A percentile compares a stretch with the other conserved stretches of the same genome.
Conservation (phyloP, 139 green algal species). For the Medakamo hakoo region DNA sequence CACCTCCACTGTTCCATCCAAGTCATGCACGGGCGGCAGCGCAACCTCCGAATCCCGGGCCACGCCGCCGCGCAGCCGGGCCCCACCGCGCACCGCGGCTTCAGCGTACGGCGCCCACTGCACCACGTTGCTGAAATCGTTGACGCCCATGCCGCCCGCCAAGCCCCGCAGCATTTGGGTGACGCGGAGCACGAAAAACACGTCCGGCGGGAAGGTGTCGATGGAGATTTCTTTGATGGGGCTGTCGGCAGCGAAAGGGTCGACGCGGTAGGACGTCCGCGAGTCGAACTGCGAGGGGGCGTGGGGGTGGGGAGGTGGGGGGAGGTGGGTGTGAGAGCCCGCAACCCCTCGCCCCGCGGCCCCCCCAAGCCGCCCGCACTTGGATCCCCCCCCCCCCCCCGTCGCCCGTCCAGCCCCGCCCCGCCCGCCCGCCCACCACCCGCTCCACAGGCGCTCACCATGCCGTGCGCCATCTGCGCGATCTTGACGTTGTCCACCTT, state of each 20-base stretch:
- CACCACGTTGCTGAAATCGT: slow-evolving; percentile 46
- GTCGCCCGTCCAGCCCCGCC: slow-evolving; percentile 5
- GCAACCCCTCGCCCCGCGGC: not conserved
- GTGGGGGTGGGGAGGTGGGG: too few species aligned
- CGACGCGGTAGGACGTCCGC: too few species aligned
- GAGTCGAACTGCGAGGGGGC: not conserved
- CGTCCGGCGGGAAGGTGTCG: slow-evolving; percentile 74
- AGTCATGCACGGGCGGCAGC: not conserved
- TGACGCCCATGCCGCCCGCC: slow-evolving; percentile 59
- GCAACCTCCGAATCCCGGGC: not conserved
- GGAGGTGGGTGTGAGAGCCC: not conserved
- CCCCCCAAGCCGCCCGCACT: not conserved
- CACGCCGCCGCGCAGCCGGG: too few species aligned
- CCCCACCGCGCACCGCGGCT: slow-evolving; percentile 15
- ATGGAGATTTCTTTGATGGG: slow-evolving; percentile 72
- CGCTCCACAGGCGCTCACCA: slow-evolving; percentile 86
- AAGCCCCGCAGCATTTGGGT: slow-evolving; percentile 71
- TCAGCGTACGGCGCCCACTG: slow-evolving; percentile 60
- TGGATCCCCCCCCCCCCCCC: not conserved
- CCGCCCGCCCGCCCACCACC: not conserved
- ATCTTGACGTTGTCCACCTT: slow-evolving; percentile 25
- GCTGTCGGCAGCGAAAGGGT: slow-evolving; percentile 67
- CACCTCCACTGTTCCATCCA: not conserved
- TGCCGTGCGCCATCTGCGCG: slow-evolving; percentile 64
- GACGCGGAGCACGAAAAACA: slow-evolving; percentile 92